Conservation (phyloP, 768 basidiomycete genomes). For the Lentinula guzmanii region DNA sequence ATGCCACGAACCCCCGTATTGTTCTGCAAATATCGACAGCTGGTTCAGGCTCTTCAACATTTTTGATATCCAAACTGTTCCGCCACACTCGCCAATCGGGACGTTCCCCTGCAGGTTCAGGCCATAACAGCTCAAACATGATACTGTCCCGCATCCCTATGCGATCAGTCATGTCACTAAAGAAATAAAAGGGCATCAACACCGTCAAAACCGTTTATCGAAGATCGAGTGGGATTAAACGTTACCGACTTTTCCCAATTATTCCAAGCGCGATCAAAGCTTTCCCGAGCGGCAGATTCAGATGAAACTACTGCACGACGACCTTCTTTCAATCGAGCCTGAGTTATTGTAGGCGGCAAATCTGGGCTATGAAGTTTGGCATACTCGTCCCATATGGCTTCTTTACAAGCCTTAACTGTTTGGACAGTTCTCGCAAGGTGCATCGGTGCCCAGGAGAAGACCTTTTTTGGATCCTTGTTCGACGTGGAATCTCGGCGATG, state of each 20-base stretch:
- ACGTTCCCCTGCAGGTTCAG: slow-evolving; percentile 37
- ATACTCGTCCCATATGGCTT: slow-evolving; percentile 65
- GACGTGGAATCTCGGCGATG: slow-evolving; percentile 7
- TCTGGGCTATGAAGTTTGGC: slow-evolving; percentile 37
- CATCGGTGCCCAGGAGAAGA: slow-evolving; percentile 50
- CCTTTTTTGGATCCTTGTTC: slow-evolving; percentile 15
- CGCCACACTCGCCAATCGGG: slow-evolving; percentile 55
- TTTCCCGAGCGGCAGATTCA: slow-evolving; percentile 37
- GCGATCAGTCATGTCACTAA: slow-evolving; percentile 73
- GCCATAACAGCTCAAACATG: slow-evolving; percentile 43
- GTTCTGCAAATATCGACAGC: slow-evolving; percentile 33
- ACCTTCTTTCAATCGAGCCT: slow-evolving; percentile 23
- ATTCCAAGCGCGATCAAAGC: slow-evolving; percentile 62
- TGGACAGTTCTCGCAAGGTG: slow-evolving; percentile 58
- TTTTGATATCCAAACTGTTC: slow-evolving; percentile 24
- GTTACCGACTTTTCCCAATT: slow-evolving; percentile 63
- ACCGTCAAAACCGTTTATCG: slow-evolving; percentile 1
- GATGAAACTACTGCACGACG: slow-evolving; percentile 5
- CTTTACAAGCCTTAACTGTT: slow-evolving; percentile 58
- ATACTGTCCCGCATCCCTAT: slow-evolving; percentile 53
- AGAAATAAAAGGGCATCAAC: slow-evolving; percentile 8
- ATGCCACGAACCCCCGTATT: slow-evolving; percentile 51
- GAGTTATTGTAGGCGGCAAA: slow-evolving; percentile 31
- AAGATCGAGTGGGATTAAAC: neutral
- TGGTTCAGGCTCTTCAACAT: neutral